A percentile compares a stretch with the other conserved stretches of the same genome.
phyloP scores from a whole-genome alignment of 2,329 filamentous ascomycete genomes.

The Triangularia setosa region DNA sequence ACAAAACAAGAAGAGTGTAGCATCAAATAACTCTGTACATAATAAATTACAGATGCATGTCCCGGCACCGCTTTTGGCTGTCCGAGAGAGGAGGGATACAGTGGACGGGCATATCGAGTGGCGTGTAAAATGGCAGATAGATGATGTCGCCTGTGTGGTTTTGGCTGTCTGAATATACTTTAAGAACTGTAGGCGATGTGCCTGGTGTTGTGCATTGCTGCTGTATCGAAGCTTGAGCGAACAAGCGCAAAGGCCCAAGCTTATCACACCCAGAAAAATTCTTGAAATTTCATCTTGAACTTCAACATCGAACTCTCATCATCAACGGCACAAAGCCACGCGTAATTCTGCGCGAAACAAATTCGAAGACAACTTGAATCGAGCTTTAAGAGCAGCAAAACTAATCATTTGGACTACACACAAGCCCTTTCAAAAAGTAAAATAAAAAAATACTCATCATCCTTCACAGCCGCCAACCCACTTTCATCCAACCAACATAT shows the following conservation, averaged over 20 bases:
- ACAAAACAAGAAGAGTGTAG: conserved; percentile 6
- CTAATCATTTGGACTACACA: too few species aligned
- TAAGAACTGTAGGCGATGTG: neutral
- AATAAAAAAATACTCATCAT: too few species aligned
- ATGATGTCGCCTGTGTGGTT: neutral
- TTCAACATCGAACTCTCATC: conserved; percentile 2
- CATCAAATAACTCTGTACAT: conserved; percentile 8
- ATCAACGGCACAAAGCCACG: neutral
- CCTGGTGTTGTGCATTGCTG: neutral
- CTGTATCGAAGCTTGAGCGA: neutral
- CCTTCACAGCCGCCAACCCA: too few species aligned
- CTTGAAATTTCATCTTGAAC: neutral
- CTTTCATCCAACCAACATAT: neutral
- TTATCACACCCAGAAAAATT: neutral
- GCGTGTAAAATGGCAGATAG: neutral
- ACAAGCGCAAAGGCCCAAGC: neutral
- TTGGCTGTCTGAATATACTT: neutral
- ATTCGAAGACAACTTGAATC: too few species aligned
- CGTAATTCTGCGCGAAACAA: neutral
- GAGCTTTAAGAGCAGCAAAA: too few species aligned
- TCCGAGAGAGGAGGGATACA: neutral
- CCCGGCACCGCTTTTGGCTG: neutral
- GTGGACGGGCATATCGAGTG: neutral
- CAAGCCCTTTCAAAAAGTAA: too few species aligned
- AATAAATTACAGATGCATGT: neutral